Evolutionary conservation across 2,329 filamentous ascomycete genomes (phyloP).

Genomic region (Fonsecaea erecta): DNA sequence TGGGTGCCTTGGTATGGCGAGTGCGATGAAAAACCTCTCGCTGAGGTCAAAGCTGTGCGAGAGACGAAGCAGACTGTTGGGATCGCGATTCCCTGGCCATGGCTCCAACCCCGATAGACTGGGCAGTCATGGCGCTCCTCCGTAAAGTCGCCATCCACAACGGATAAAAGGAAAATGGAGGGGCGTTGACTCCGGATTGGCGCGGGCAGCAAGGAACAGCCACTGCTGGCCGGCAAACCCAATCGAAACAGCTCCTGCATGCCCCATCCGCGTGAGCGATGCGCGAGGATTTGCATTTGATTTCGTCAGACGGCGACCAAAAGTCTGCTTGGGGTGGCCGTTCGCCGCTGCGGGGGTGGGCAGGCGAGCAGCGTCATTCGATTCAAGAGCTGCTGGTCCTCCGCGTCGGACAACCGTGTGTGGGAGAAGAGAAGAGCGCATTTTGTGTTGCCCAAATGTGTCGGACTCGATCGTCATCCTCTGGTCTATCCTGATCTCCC

Average conservation of each 20-base stretch:
- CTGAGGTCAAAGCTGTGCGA: not conserved
- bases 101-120: not conserved
- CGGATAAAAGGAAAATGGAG: slow-evolving; percentile 30
- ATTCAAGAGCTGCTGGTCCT: not conserved
- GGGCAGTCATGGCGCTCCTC: not conserved
- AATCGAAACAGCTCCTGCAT: slow-evolving; percentile 21
- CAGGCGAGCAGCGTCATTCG: not conserved
- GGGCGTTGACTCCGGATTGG: slow-evolving; percentile 3
- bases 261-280: slow-evolving; percentile 14
- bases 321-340: not conserved
- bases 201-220: slow-evolving; percentile 2
- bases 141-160: not conserved
- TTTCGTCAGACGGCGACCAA: slow-evolving; percentile 9
- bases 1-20: slow-evolving; percentile 5
- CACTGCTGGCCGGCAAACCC: slow-evolving; percentile 5
- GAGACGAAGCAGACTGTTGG: not conserved
- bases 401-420: not conserved
- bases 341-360: not conserved
- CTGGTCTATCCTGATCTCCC: slow-evolving; percentile 22
- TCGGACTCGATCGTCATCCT: slow-evolving; percentile 20
- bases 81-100: slow-evolving; percentile 1
- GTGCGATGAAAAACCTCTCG: not conserved
- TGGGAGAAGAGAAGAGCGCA: not conserved
- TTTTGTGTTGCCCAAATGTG: not conserved
- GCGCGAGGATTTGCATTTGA: slow-evolving; percentile 12